Conservation (phyloP, 768 basidiomycete genomes). For the Russula compacta region DNA sequence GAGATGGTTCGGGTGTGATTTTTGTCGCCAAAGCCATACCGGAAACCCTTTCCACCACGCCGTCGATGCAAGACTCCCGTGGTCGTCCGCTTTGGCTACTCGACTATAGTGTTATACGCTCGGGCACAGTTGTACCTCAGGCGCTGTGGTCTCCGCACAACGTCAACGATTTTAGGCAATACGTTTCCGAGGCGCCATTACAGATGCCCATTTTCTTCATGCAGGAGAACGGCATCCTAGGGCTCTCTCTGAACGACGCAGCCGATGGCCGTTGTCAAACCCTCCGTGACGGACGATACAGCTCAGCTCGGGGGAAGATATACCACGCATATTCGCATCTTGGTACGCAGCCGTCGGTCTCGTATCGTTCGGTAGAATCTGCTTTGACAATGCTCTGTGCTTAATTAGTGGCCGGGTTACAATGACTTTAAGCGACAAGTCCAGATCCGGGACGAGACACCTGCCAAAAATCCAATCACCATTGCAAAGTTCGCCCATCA, state of each 20-base stretch:
- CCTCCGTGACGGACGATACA: background rate
- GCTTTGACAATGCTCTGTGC: background rate
- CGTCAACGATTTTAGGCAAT: background rate
- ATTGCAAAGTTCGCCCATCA: slow-evolving; percentile 12
- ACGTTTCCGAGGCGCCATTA: slow-evolving; percentile 5
- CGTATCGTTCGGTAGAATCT: background rate
- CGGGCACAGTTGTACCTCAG: slow-evolving; percentile 13
- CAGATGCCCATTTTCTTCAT: slow-evolving; percentile 15
- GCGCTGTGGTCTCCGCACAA: slow-evolving; percentile 3
- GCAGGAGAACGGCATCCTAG: slow-evolving; percentile 1
- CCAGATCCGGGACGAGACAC: slow-evolving; percentile 12
- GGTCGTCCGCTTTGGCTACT: background rate
- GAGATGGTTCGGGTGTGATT: background rate
- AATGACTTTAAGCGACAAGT: slow-evolving; percentile 5
- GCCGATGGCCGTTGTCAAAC: background rate
- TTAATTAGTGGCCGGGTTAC: slow-evolving; percentile 12
- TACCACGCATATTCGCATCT: slow-evolving; percentile 8
- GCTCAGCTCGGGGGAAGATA: slow-evolving; percentile 6
- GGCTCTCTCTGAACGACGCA: slow-evolving; percentile 3
- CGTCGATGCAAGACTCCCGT: background rate
- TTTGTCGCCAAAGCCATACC: background rate
- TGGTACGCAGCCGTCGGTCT: background rate
- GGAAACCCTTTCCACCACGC: background rate
- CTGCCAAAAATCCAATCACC: background rate
- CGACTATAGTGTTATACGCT: background rate